Conservation (phyloP, 306 rosid genomes). For the Vicia sativa region DNA sequence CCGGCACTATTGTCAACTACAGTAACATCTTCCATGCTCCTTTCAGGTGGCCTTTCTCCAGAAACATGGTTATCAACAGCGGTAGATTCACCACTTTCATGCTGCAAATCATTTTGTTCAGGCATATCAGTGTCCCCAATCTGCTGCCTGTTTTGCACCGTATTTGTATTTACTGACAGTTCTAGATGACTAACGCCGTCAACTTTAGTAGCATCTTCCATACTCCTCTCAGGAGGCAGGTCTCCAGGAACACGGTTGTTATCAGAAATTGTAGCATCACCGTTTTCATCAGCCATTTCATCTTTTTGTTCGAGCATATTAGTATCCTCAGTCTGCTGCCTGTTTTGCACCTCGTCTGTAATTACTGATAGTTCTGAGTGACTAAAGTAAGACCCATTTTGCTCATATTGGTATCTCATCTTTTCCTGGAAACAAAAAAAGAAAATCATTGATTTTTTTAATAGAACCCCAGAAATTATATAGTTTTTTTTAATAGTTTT, state of each 20-base stretch:
- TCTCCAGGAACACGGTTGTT: conserved; percentile 28
- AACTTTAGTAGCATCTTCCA: conserved; percentile 31
- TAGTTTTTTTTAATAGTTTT: background rate
- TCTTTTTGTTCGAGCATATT: conserved; percentile 32
- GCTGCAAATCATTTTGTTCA: conserved; percentile 34
- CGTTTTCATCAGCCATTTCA: conserved; percentile 18
- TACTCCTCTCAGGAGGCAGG: conserved; percentile 25
- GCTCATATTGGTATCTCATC: conserved; percentile 46
- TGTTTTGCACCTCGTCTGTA: conserved; percentile 31
- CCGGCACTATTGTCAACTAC: conserved; percentile 31
- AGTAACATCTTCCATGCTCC: conserved; percentile 29
- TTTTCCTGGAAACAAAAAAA: conserved; percentile 40
- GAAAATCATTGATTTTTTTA: background rate
- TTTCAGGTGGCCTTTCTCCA: conserved; percentile 34
- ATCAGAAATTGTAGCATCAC: conserved; percentile 31
- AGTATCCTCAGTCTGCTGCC: conserved; percentile 29
- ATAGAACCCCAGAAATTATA: background rate
- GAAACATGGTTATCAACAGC: conserved; percentile 33
- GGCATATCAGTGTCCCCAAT: conserved; percentile 30
- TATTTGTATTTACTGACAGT: conserved; percentile 23
- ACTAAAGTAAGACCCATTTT: conserved; percentile 35
- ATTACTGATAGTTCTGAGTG: conserved; percentile 30
- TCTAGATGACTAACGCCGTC: conserved; percentile 26
- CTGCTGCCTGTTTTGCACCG: conserved; percentile 36
- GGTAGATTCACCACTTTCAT: conserved; percentile 33